These are phyloP conservation scores for Geotrichum europaeum DNA, from an alignment of 1,139 yeast species.

Conservation along the genomic window DNA sequence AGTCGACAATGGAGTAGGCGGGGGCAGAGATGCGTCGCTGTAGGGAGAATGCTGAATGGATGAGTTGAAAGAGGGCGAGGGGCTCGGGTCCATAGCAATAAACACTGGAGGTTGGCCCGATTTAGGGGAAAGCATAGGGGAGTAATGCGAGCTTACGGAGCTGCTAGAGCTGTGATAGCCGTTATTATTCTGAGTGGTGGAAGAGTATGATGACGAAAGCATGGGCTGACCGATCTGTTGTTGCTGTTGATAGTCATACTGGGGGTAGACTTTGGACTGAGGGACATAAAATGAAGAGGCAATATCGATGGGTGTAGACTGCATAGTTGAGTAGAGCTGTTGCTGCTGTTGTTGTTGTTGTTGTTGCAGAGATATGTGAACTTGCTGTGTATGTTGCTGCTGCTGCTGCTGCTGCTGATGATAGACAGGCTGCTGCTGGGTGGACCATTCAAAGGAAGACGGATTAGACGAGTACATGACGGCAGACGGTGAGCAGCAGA, in stretches of 20 bases:
- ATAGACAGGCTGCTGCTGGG: conserved; percentile 4
- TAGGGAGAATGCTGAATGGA: not conserved
- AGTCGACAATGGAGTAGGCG: conserved; percentile 12
- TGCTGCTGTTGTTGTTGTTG: conserved; percentile 1
- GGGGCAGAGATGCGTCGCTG: conserved; percentile 1
- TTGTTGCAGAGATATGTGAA: not conserved
- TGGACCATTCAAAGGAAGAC: conserved; percentile 6
- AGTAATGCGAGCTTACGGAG: conserved; percentile 10
- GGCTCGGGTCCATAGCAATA: conserved; percentile 1
- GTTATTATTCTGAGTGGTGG: not conserved
- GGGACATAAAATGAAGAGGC: not conserved
- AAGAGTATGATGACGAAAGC: not conserved
- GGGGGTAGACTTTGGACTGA: not conserved
- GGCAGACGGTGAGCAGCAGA: not conserved
- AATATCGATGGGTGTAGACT: not conserved
- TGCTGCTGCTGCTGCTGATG: conserved; percentile 11
- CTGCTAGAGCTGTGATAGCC: conserved; percentile 5
- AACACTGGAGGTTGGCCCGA: conserved; percentile 3
- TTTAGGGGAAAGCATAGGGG: conserved; percentile 10
- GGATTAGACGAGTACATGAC: conserved; percentile 8
- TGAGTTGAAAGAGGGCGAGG: conserved; percentile 1
- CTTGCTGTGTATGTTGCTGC: conserved; percentile 2
- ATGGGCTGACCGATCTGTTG: not conserved
- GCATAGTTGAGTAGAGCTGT: not conserved
- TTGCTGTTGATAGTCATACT: not conserved